Percentiles rank a stretch among this genome's conserved stretches.
phyloP scores from a whole-genome alignment of 345 rosid species.

The Dipteronia dyeriana region DNA sequence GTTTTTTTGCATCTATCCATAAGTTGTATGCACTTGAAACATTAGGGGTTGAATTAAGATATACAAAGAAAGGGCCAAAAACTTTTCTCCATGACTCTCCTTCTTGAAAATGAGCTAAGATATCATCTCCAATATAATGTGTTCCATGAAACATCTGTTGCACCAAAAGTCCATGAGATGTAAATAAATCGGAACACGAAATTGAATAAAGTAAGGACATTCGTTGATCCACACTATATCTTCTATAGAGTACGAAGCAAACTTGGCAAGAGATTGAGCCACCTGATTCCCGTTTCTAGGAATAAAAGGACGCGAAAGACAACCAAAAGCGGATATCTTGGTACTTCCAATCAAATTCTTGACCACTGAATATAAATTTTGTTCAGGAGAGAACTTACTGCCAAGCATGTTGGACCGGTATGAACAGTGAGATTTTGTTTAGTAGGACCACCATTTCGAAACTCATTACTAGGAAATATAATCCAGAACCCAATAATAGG shows the following conservation, averaged over 20 bases:
- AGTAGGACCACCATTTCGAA: conserved; percentile 43
- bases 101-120: conserved; percentile 35
- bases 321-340: background rate
- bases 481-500: conserved; percentile 46
- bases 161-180: background rate
- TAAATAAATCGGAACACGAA: too few relatives aligned
- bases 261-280: background rate
- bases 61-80: conserved; percentile 43
- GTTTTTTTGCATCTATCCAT: conserved; percentile 40
- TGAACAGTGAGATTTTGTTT: conserved; percentile 47
- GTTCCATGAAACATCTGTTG: conserved; percentile 39
- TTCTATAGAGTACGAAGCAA: too few relatives aligned
- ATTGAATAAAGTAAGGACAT: too few relatives aligned
- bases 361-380: too few relatives aligned
- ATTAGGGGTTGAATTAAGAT: conserved; percentile 38
- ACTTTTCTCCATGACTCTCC: conserved; percentile 50
- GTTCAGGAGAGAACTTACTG: conserved; percentile 25
- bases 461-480: conserved; percentile 40
- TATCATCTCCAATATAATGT: conserved; percentile 37
- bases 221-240: too few relatives aligned
- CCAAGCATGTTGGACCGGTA: conserved; percentile 39
- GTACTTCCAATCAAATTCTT: background rate
- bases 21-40: conserved; percentile 34
- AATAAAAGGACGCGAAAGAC: background rate
- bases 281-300: background rate